Conservation (phyloP, 495 filamentous ascomycete genomes). For the Pyrenula aspistea region DNA sequence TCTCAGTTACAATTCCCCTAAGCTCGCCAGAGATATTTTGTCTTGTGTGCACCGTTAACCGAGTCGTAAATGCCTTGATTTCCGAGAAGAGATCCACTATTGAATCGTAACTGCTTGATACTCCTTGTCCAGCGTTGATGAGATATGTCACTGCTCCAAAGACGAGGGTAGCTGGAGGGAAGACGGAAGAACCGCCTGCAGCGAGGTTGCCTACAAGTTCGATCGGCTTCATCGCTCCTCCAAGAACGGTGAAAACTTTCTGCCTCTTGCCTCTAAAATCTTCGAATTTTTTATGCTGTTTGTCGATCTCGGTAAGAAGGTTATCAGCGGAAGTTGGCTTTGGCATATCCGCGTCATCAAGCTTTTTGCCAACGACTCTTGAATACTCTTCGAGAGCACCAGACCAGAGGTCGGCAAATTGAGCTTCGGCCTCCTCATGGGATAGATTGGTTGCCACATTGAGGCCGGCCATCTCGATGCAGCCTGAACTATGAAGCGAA, state of each 20-base stretch:
- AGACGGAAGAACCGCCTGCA: constrained; percentile 11
- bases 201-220: constrained; percentile 17
- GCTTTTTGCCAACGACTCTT: not conserved
- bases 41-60: constrained; percentile 15
- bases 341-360: not conserved
- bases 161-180: constrained; percentile 15
- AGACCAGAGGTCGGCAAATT: not conserved
- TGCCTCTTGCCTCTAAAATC: constrained; percentile 12
- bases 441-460: not conserved
- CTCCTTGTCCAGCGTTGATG: constrained; percentile 19
- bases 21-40: constrained; percentile 14
- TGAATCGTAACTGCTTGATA: constrained; percentile 16
- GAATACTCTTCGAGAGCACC: not conserved
- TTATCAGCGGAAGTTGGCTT: not conserved
- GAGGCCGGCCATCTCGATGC: too few relatives aligned
- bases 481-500: too few relatives aligned
- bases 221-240: constrained; percentile 13
- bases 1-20: constrained; percentile 14
- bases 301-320: constrained; percentile 6
- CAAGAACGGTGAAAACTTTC: constrained; percentile 7
- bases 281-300: constrained; percentile 5
- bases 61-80: constrained; percentile 20
- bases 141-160: constrained; percentile 20
- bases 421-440: not conserved
- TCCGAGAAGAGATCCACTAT: constrained; percentile 16